A percentile compares a stretch with the other conserved stretches of the same genome.
These are phyloP conservation scores for Coemansia sp. DNA, from an alignment of 192 early-diverging fungal species.

Conservation along the genomic window DNA sequence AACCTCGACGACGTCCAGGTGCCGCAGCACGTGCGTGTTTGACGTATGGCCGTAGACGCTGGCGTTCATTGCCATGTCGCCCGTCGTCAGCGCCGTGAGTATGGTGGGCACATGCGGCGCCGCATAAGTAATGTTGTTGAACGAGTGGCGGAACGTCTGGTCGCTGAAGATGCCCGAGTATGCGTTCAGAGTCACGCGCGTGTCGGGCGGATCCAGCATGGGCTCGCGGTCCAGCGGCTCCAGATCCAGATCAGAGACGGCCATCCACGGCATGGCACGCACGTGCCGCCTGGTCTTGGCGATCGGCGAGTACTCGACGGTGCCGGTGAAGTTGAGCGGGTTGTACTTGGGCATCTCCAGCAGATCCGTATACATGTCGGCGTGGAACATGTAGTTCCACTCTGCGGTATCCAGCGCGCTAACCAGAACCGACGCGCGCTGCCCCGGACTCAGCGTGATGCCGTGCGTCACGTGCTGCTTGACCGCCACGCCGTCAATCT, in stretches of 20 bases:
- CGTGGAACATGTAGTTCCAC: conserved; percentile 68
- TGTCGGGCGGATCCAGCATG: conserved; percentile 38
- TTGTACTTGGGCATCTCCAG: conserved; percentile 59
- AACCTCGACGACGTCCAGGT: conserved; percentile 66
- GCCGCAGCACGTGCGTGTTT: conserved; percentile 61
- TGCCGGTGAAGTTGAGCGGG: conserved; percentile 60
- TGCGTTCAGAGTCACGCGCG: conserved; percentile 52
- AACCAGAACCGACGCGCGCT: conserved; percentile 76
- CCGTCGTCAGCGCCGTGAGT: conserved; percentile 62
- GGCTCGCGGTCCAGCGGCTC: conserved; percentile 55
- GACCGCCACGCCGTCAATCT: conserved; percentile 71
- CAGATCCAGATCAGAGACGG: conserved; percentile 58
- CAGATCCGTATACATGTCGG: conserved; percentile 70
- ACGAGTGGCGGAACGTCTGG: conserved; percentile 74
- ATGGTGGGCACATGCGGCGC: conserved; percentile 62
- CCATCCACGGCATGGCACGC: conserved; percentile 22
- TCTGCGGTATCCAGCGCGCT: conserved; percentile 56
- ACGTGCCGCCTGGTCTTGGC: conserved; percentile 14
- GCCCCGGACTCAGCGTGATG: conserved; percentile 64
- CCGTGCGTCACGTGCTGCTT: conserved; percentile 55
- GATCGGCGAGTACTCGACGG: conserved; percentile 54
- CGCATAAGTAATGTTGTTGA: conserved; percentile 71
- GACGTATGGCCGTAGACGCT: conserved; percentile 64
- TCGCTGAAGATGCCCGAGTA: conserved; percentile 66
- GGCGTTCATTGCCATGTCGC: conserved; percentile 47